Base-by-base conservation (phyloP, 1,284 basidiomycete genomes). In the Singerocomus inundabilis region DNA sequence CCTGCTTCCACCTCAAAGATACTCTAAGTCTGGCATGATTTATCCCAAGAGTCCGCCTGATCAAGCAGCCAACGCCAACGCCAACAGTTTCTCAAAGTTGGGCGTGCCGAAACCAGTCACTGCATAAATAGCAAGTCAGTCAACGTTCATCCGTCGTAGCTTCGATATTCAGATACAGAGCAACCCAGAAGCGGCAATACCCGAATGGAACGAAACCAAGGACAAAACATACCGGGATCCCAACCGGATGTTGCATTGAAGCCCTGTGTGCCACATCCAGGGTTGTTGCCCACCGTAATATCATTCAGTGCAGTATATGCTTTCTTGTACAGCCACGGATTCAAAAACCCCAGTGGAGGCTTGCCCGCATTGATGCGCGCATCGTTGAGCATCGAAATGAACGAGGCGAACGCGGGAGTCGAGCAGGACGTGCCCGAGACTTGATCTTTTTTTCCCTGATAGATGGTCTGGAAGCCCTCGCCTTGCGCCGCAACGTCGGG, bases 401-500 rank as follows among this genome's bases (percentile, higher is more conserved):
- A 44, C 9, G 58, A 47, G 0, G 62, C 52, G 41, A 65, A 61
- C 0, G 58, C 44, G 3, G 62, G 59, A 5, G 52, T 2, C 5
- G 59, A 3, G 5, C 79, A 79, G 2, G 80, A 82, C 1, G 84
- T 85, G 13, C 82, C 83, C 2, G 7, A 28, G 21, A 70, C 67
- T 3, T 59, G 58, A 4, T 25, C 48, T 3, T 4, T 0, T 26
- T 29, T 2, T 4, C 60, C 60, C 43, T 46, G 46, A n/a, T 56
- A 46, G 28, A 59, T n/a, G 4, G 53, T 28, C n/a, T 18, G 25
- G 28, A 59, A 61, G 25, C 49, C 15, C 30, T 2, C 2, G 6
- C 32, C 48, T 59, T 84, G 81, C 0, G 84, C 83, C 1, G 84
- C 70, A 7, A 88, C 78, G 48, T 88, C 85, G 2, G 85, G 85